Evolutionary conservation across 495 filamentous ascomycete species (phyloP).

Genomic region (Penicillium desertorum): DNA sequence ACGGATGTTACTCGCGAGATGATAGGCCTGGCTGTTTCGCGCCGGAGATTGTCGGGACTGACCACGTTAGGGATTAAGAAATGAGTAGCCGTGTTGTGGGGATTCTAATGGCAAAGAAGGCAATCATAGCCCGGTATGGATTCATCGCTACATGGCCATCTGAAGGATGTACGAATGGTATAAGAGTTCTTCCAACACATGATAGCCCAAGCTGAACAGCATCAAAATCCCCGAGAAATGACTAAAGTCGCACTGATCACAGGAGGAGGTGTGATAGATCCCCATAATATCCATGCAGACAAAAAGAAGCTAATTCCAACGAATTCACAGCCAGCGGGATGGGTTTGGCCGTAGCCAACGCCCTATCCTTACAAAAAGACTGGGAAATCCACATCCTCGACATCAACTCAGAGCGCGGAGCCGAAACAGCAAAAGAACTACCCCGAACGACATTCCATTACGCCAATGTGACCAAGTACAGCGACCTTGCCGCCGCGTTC

Average conservation of each 20-base stretch:
- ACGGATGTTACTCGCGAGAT: neutral
- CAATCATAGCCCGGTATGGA: neutral
- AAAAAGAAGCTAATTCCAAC: neutral
- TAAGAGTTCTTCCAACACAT: neutral
- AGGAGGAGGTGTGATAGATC: slow-evolving; percentile 19
- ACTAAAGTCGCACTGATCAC: slow-evolving; percentile 25
- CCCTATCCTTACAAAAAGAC: slow-evolving; percentile 11
- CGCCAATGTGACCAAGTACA: slow-evolving; percentile 23
- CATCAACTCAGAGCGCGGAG: slow-evolving; percentile 18
- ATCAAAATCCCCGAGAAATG: slow-evolving; percentile 3
- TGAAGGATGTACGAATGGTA: neutral
- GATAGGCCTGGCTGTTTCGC: neutral
- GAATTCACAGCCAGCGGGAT: slow-evolving; percentile 19
- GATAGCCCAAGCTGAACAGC: neutral
- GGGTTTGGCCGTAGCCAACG: slow-evolving; percentile 16
- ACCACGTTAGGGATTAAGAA: neutral
- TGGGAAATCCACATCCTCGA: slow-evolving; percentile 21
- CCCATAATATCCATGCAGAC: neutral
- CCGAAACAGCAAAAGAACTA: slow-evolving; percentile 5
- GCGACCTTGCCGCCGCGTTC: slow-evolving; percentile 16
- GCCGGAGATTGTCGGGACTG: neutral
- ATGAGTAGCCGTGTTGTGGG: neutral
- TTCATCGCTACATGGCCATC: neutral
- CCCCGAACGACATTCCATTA: slow-evolving; percentile 12
- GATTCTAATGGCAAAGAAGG: neutral